Percentiles rank a stretch among this genome's conserved stretches.
Evolutionary conservation across 177 flowering plant species (phyloP).

Genomic region (Vitis hybrid): DNA sequence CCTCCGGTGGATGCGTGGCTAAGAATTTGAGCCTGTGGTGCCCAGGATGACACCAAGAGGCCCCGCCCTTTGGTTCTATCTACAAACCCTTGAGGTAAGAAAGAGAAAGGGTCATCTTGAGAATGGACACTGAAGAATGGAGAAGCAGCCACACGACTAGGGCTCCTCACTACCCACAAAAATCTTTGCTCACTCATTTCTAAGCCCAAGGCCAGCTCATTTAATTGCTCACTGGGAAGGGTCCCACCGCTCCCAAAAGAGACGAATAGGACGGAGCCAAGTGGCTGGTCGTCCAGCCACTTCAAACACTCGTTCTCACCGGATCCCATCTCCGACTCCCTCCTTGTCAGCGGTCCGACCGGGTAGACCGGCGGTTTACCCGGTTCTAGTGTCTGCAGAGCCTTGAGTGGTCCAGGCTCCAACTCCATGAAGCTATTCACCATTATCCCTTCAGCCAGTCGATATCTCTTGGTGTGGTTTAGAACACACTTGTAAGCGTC

Average conservation of each 20-base stretch:
- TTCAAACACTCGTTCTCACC: conserved; percentile 22
- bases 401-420: conserved; percentile 30
- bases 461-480: conserved; percentile 32
- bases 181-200: conserved; percentile 52
- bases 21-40: conserved; percentile 50
- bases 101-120: conserved; percentile 26
- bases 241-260: conserved; percentile 65
- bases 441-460: conserved; percentile 48
- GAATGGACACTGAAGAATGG: conserved; percentile 25
- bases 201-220: conserved; percentile 47
- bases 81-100: conserved; percentile 45
- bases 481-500: conserved; percentile 49
- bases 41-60: conserved; percentile 46
- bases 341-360: conserved; percentile 53
- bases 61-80: conserved; percentile 37
- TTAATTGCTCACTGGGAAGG: conserved; percentile 32
- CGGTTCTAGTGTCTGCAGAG: conserved; percentile 18
- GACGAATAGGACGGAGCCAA: conserved; percentile 42
- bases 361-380: conserved; percentile 50
- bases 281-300: conserved; percentile 58
- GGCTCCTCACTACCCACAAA: conserved; percentile 51
- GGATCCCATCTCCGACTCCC: conserved; percentile 8
- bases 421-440: conserved; percentile 51
- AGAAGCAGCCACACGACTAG: conserved; percentile 26
- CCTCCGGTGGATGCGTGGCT: conserved; percentile 51